Percentiles rank a stretch among this genome's conserved stretches.
These are phyloP conservation scores for Rhodotorula sp. DNA, from an alignment of 1,284 basidiomycete species.

Conservation along the genomic window DNA sequence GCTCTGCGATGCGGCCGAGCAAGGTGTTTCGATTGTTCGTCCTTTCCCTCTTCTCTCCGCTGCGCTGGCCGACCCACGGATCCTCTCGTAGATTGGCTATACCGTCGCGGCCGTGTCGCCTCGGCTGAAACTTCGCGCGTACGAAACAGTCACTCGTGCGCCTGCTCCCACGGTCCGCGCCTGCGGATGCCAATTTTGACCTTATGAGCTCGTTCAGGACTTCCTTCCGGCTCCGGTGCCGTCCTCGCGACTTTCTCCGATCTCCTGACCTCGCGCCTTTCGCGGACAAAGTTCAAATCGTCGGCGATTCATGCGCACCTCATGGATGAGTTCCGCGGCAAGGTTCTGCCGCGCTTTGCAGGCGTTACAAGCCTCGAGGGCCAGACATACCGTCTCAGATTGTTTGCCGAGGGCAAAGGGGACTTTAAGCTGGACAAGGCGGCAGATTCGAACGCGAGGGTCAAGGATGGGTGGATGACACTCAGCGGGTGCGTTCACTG, in stretches of 20 bases:
- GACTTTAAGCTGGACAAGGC: slow-evolving; percentile 6
- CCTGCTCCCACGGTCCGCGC: background rate
- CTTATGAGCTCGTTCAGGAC: background rate
- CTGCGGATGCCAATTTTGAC: too few relatives aligned
- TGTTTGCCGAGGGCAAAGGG: slow-evolving; percentile 6
- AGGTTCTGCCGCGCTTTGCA: slow-evolving; percentile 8
- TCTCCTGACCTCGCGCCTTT: background rate
- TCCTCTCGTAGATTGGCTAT: background rate
- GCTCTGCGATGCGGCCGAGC: slow-evolving; percentile 16
- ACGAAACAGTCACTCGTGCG: slow-evolving; percentile 16
- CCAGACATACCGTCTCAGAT: background rate
- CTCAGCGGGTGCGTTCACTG: background rate
- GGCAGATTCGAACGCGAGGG: slow-evolving; percentile 4
- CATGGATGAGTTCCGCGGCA: slow-evolving; percentile 9
- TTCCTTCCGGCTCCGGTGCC: slow-evolving; percentile 5
- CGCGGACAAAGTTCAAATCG: slow-evolving; percentile 23
- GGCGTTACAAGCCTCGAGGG: background rate
- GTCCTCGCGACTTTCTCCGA: slow-evolving; percentile 4
- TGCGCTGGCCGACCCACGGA: too few relatives aligned
- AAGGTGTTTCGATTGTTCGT: slow-evolving; percentile 19
- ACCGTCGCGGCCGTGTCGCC: background rate
- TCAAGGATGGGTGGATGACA: slow-evolving; percentile 12
- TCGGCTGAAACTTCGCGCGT: background rate
- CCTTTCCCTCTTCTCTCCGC: background rate
- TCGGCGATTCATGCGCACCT: background rate